phyloP scores from a whole-genome alignment of 1,139 yeast species.

The Suhomyces yuchorum region DNA sequence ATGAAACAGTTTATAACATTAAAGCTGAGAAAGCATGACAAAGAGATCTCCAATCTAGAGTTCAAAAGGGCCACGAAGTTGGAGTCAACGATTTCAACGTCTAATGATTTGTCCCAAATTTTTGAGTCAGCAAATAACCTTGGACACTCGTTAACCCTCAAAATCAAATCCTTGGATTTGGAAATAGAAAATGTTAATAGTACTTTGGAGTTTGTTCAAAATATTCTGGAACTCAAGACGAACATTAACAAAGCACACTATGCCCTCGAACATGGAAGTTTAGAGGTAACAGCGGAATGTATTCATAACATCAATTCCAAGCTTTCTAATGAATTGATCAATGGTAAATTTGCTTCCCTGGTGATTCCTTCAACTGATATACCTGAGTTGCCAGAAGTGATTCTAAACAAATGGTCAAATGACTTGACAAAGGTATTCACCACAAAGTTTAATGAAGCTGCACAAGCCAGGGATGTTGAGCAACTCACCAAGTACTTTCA shows the following conservation, averaged over 20 bases:
- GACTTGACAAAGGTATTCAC: constrained; percentile 61
- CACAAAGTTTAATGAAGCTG: constrained; percentile 69
- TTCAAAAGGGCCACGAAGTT: constrained; percentile 38
- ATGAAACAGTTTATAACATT: constrained; percentile 29
- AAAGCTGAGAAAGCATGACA: constrained; percentile 37
- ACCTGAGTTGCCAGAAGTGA: constrained; percentile 74
- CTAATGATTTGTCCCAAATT: constrained; percentile 51
- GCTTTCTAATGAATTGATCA: constrained; percentile 53
- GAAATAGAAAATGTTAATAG: constrained; percentile 70
- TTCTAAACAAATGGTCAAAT: constrained; percentile 59
- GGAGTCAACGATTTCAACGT: constrained; percentile 37
- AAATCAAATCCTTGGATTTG: constrained; percentile 67
- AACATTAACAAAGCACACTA: constrained; percentile 67
- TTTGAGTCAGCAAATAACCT: constrained; percentile 63
- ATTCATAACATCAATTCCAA: constrained; percentile 52
- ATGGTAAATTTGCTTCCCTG: constrained; percentile 73
- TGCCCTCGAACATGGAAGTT: constrained; percentile 66
- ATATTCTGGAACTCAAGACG: constrained; percentile 63
- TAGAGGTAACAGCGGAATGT: constrained; percentile 72
- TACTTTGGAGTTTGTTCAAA: constrained; percentile 64
- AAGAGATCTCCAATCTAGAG: constrained; percentile 41
- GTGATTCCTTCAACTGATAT: constrained; percentile 90
- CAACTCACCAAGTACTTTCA: constrained; percentile 78
- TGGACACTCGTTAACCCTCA: constrained; percentile 67
- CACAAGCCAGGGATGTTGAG: constrained; percentile 63